A percentile compares a stretch with the other conserved stretches of the same genome.
These are phyloP conservation scores for Ophiostoma pallidulum DNA, from an alignment of 2,329 filamentous ascomycete species.

Conservation along the genomic window DNA sequence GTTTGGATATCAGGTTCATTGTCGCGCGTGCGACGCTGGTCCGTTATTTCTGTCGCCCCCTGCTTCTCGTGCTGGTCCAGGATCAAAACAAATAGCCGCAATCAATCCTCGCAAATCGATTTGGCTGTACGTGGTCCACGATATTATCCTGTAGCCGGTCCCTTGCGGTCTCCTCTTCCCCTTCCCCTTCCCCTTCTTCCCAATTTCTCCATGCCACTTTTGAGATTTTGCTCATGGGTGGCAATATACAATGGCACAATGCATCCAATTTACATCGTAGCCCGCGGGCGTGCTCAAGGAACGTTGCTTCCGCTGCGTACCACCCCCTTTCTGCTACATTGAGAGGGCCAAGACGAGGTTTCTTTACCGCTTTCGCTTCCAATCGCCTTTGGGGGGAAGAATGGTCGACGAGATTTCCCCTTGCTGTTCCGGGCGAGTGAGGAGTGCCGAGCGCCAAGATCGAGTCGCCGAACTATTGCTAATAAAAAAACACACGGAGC, in stretches of 20 bases:
- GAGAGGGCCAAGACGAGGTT: too few species aligned
- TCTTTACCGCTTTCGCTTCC: not conserved
- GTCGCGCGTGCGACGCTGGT: not conserved
- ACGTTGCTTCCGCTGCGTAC: constrained; percentile 2
- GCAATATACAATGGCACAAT: not conserved
- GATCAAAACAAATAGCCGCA: not conserved
- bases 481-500: not conserved
- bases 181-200: not conserved
- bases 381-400: not conserved
- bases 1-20: constrained; percentile 9
- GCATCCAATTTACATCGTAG: not conserved
- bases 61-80: not conserved
- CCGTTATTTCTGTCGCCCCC: not conserved
- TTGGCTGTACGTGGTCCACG: not conserved
- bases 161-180: not conserved
- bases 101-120: not conserved
- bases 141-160: constrained; percentile 8
- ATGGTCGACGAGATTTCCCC: too few species aligned
- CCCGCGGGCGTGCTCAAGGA: constrained; percentile 5
- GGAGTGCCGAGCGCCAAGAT: not conserved
- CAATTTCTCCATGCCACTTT: not conserved
- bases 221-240: too few species aligned
- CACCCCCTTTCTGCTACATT: not conserved
- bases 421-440: too few species aligned
- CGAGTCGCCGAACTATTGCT: not conserved